Evolutionary conservation across 192 early-diverging fungal genomes (phyloP), one percentile per base, ranked within the genome.

Genomic region (Mortierella alpina): DNA sequence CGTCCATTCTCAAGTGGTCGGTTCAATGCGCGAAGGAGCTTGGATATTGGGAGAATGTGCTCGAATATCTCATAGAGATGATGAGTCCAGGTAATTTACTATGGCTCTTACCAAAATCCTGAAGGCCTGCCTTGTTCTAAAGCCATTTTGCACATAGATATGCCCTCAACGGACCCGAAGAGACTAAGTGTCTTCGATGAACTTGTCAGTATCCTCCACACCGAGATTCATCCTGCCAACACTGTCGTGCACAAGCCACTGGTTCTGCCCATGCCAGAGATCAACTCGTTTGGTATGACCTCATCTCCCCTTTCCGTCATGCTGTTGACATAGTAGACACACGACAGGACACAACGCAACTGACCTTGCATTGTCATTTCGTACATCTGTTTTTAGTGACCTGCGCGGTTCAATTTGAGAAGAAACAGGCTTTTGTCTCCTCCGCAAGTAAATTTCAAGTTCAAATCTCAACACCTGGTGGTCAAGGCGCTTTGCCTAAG

Each of bases 51-150:
- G 87, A 91, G 9, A 83, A 81, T 52, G 89, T 89, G 0, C 75
- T 93, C 5, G 91, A 93, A 62, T 89, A 86, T 45, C 70, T 94
- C 23, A 74, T 96, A n/a, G 95, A 96, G 72, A 69, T 95, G 20
- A 56, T 93, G 56, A 85, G 88, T 7, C 82, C 83, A 31, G 74
- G 85, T 83, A 70, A 74, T 69, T 20, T 2, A n/a, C 48, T 40
- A 2, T 41, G 11, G 6, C n/a, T 11, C 12, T 20, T 45, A 12
- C 22, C 0, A 44, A 14, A 48, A 12, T 42, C 18, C 12, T 45
- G 42, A 20, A 59, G 53, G 23, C 63, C 40, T 64, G 13, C 11
- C 44, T 20, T 14, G 12, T 48, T 46, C 15, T 15, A 54, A 14
- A 15, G 54, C 4, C 40, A 17, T 5, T 57, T 10, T 7, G 5